These are phyloP conservation scores for Mycena sp. DNA, from an alignment of 1,284 basidiomycete genomes.

Conservation along the genomic window DNA sequence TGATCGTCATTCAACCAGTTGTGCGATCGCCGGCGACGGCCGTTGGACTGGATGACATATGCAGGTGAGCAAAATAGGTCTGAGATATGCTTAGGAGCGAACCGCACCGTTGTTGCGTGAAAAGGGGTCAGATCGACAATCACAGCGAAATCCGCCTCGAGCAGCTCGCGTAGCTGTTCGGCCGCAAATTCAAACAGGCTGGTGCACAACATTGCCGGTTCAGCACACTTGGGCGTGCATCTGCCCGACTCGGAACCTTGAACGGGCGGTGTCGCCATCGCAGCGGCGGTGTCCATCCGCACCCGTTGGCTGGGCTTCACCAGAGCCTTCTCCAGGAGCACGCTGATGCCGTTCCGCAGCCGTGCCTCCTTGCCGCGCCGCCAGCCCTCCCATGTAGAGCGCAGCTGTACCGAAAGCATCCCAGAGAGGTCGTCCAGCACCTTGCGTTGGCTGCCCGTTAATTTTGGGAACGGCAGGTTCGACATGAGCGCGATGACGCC, in stretches of 20 bases:
- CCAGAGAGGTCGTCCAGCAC: slow-evolving; percentile 16
- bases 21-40: background rate
- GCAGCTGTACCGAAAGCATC: slow-evolving; percentile 20
- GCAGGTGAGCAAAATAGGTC: background rate
- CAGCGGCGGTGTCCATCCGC: background rate
- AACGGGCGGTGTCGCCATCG: slow-evolving; percentile 1
- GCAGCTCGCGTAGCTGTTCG: slow-evolving; percentile 8
- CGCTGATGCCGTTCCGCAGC: slow-evolving; percentile 11
- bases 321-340: slow-evolving; percentile 15
- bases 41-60: background rate
- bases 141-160: slow-evolving; percentile 21
- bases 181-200: slow-evolving; percentile 17
- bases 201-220: background rate
- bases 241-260: slow-evolving; percentile 7
- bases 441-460: slow-evolving; percentile 9
- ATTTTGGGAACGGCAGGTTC: background rate
- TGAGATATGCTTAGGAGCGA: background rate
- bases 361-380: slow-evolving; percentile 12
- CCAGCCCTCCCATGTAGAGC: slow-evolving; percentile 26
- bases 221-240: background rate
- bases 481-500: slow-evolving; percentile 23
- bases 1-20: background rate
- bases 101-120: background rate
- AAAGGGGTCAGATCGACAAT: slow-evolving; percentile 14
- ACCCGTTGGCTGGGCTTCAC: slow-evolving; percentile 16